Conservation (phyloP, 108 stramenopile genomes). For the Cafeteria roenbergensis region DNA sequence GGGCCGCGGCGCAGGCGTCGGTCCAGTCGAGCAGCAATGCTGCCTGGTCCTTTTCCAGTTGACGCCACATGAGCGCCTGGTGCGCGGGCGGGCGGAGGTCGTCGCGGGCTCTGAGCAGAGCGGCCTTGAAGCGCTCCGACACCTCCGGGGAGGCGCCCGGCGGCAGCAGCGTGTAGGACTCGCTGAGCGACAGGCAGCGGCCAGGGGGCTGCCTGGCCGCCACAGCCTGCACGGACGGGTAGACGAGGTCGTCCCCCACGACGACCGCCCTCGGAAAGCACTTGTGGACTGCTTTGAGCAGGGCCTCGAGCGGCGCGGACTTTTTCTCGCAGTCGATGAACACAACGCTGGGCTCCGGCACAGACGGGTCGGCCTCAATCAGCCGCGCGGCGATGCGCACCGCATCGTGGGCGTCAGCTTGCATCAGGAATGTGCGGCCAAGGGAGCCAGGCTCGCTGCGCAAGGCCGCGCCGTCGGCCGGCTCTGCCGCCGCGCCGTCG, state of each 20-base stretch:
- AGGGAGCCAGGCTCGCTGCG: too few species aligned
- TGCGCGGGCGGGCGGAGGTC: background rate
- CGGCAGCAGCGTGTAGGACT: background rate
- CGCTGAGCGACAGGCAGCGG: background rate
- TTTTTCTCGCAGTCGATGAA: background rate
- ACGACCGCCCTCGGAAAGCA: background rate
- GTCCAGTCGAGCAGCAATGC: background rate
- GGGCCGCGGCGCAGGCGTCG: background rate
- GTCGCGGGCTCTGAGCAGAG: background rate
- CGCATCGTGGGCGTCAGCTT: background rate
- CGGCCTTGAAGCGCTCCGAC: too few species aligned
- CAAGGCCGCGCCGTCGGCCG: too few species aligned
- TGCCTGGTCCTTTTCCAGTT: background rate
- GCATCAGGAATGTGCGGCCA: too few species aligned
- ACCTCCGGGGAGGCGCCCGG: too few species aligned
- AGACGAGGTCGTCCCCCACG: background rate
- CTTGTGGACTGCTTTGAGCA: background rate
- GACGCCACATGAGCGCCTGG: too few species aligned
- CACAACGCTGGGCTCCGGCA: background rate
- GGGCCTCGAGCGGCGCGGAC: background rate
- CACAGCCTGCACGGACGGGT: background rate
- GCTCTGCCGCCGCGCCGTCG: background rate
- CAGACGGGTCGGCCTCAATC: background rate
- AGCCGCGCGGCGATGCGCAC: too few species aligned
- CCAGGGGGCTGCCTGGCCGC: background rate